These are phyloP conservation scores for Epichloe bromicola DNA, from an alignment of 2,329 filamentous ascomycete genomes.

Conservation along the genomic window DNA sequence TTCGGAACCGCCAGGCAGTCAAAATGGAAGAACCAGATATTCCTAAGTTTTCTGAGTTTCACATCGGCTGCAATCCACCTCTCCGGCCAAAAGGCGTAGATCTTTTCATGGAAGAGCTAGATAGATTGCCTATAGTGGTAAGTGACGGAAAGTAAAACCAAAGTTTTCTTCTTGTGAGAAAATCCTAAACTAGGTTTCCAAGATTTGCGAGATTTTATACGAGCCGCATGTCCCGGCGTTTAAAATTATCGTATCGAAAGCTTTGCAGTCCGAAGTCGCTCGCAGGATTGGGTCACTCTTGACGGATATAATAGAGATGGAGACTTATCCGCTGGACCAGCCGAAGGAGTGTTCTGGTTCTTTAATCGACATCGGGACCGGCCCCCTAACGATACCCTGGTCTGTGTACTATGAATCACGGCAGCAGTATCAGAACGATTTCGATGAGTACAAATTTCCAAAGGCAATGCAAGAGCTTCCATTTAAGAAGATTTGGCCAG, in stretches of 20 bases:
- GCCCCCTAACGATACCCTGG: neutral
- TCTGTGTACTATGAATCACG: neutral
- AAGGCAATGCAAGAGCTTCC: neutral
- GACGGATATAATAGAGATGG: constrained; percentile 6
- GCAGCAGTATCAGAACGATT: neutral
- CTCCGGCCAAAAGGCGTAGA: constrained; percentile 18
- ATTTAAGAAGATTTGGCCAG: constrained; percentile 1
- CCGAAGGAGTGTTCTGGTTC: neutral
- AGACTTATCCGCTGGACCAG: neutral
- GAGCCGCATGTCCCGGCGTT: constrained; percentile 24
- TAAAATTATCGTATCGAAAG: constrained; percentile 15
- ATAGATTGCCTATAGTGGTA: neutral
- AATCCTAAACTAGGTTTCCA: neutral
- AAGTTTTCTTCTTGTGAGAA: neutral
- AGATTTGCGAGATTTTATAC: constrained; percentile 21
- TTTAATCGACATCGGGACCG: neutral
- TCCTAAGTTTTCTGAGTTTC: constrained; percentile 23
- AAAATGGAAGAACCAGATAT: neutral
- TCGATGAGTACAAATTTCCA: neutral
- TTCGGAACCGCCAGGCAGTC: neutral
- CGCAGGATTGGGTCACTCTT: constrained; percentile 12
- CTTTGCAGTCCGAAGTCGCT: constrained; percentile 8
- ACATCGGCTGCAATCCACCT: constrained; percentile 22
- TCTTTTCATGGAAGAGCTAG: constrained; percentile 10
- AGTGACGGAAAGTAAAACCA: neutral